Percentiles rank a stretch among this genome's conserved stretches.
Conservation (phyloP, 352 stramenopile genomes). For the Globisporangium cystogenes region DNA sequence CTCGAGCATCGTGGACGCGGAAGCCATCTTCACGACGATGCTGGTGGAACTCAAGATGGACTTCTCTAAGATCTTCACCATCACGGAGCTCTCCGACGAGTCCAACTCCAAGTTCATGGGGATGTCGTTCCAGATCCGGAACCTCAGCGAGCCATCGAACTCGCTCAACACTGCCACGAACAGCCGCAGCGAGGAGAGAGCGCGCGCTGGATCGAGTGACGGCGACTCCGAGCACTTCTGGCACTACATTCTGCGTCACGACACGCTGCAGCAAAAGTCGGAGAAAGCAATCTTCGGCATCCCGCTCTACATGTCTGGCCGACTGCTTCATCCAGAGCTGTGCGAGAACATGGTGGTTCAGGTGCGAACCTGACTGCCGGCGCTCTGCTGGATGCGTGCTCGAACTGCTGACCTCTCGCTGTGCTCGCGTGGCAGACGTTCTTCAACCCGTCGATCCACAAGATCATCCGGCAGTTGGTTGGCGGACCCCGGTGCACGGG, state of each 20-base stretch:
- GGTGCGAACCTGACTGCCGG: constrained; percentile 16
- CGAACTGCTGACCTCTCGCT: neutral
- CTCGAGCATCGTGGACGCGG: constrained; percentile 67
- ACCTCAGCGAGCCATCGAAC: constrained; percentile 7
- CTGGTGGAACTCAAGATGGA: constrained; percentile 86
- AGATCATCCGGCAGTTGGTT: constrained; percentile 77
- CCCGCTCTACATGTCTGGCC: constrained; percentile 80
- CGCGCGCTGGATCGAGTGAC: neutral
- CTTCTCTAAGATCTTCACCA: constrained; percentile 77
- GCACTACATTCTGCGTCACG: constrained; percentile 62
- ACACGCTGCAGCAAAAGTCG: constrained; percentile 49
- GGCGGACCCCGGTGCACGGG: constrained; percentile 71
- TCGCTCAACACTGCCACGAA: neutral
- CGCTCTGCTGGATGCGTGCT: neutral
- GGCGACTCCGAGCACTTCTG: constrained; percentile 41
- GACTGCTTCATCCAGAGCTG: constrained; percentile 72
- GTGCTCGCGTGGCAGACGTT: constrained; percentile 38
- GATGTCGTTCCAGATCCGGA: constrained; percentile 59
- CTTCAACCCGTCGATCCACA: constrained; percentile 83
- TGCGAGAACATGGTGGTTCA: constrained; percentile 85
- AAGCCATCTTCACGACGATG: constrained; percentile 85
- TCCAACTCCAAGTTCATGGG: constrained; percentile 87
- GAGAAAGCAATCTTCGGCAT: constrained; percentile 77
- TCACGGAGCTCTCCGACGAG: constrained; percentile 79
- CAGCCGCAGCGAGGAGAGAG: neutral